Conservation (phyloP, 495 filamentous ascomycete species). For the Talaromyces proteolyticus region DNA sequence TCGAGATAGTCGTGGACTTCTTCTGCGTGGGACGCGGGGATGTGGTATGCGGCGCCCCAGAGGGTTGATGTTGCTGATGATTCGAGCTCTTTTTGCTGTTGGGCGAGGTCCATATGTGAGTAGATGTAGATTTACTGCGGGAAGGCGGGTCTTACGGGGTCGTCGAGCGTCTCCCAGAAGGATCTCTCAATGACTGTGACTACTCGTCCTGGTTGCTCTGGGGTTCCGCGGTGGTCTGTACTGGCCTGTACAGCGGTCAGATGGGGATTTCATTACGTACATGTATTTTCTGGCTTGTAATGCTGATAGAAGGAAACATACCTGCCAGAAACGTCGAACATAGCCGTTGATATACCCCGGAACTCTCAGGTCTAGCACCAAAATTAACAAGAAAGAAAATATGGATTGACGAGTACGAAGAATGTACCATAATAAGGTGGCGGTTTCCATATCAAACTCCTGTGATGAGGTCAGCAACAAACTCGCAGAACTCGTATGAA, state of each 20-base stretch:
- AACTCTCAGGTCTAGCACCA: conserved; percentile 62
- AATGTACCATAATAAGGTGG: conserved; percentile 86
- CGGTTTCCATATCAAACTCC: conserved; percentile 97
- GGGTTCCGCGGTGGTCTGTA: conserved; percentile 93
- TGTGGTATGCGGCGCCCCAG: conserved; percentile 94
- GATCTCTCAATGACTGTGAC: conserved; percentile 82
- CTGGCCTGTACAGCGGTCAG: conserved; percentile 20
- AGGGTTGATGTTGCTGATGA: conserved; percentile 53
- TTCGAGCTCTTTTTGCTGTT: conserved; percentile 30
- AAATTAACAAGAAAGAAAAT: neutral
- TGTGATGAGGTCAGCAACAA: conserved; percentile 21
- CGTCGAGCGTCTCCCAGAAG: conserved; percentile 74
- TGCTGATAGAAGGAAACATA: conserved; percentile 45
- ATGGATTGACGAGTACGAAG: neutral
- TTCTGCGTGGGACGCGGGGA: conserved; percentile 61
- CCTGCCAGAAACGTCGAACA: conserved; percentile 98
- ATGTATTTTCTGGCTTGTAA: too few relatives aligned
- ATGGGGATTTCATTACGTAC: neutral
- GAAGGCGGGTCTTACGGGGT: conserved; percentile 33
- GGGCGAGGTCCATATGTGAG: conserved; percentile 20
- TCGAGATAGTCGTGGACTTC: conserved; percentile 90
- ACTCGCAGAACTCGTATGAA: neutral
- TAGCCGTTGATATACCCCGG: conserved; percentile 93
- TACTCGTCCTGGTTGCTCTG: conserved; percentile 78
- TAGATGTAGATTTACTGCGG: neutral